phyloP scores from a whole-genome alignment of 495 filamentous ascomycete species.

The Corynascus novoguineensis region DNA sequence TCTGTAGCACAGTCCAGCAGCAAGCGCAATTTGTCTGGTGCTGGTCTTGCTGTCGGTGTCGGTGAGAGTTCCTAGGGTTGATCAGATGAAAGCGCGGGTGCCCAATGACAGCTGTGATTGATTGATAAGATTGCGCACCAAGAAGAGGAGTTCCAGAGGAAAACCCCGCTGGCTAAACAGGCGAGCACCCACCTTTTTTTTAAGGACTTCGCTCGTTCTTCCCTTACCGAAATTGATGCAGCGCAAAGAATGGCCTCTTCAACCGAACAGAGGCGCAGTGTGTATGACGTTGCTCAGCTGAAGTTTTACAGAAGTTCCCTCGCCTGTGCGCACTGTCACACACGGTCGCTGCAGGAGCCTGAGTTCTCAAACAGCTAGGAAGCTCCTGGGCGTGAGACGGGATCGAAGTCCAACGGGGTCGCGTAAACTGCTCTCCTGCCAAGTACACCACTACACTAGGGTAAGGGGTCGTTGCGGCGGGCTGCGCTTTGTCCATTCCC shows the following conservation, averaged over 20 bases:
- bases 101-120: background rate
- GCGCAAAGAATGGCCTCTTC: background rate
- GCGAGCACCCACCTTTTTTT: slow-evolving; percentile 11
- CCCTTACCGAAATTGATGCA: background rate
- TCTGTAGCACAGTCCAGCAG: too few relatives aligned
- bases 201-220: too few relatives aligned
- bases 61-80: background rate
- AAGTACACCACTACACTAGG: too few relatives aligned
- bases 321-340: slow-evolving; percentile 2
- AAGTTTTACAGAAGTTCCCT: slow-evolving; percentile 11
- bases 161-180: background rate
- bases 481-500: background rate
- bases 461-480: too few relatives aligned
- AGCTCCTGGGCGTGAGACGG: background rate
- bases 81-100: slow-evolving; percentile 2
- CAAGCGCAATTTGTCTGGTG: too few relatives aligned
- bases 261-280: slow-evolving; percentile 3
- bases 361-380: slow-evolving; percentile 6
- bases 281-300: background rate
- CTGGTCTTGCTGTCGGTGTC: too few relatives aligned
- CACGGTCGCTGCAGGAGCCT: background rate
- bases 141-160: background rate
- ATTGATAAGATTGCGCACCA: slow-evolving; percentile 8
- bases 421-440: too few relatives aligned
- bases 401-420: background rate